phyloP scores from a whole-genome alignment of 345 rosid species.

The Syzygium jambos region DNA sequence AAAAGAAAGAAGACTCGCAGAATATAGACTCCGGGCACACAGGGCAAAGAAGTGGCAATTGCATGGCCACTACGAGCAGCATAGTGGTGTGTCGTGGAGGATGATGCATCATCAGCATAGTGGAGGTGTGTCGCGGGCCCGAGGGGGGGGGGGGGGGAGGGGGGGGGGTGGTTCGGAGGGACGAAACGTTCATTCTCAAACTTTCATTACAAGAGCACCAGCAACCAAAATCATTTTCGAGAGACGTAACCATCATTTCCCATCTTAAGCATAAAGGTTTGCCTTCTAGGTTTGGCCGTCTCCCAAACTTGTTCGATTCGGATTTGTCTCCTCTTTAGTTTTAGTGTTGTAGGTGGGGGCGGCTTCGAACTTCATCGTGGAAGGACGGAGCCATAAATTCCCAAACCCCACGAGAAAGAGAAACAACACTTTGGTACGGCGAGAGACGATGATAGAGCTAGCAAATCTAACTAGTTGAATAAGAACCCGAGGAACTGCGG shows the following conservation, averaged over 20 bases:
- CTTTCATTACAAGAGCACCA: background rate
- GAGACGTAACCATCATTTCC: constrained; percentile 2
- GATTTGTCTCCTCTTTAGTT: background rate
- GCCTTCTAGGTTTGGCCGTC: background rate
- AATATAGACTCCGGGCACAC: background rate
- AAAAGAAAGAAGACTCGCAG: background rate
- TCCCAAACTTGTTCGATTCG: background rate
- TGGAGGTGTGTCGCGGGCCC: too few species aligned
- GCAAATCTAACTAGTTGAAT: background rate
- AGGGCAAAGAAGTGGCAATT: background rate
- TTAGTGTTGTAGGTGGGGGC: background rate
- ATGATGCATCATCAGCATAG: background rate
- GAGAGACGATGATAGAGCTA: background rate
- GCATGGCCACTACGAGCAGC: background rate
- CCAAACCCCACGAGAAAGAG: background rate
- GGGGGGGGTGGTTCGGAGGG: too few species aligned
- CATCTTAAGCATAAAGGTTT: background rate
- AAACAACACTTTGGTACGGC: background rate
- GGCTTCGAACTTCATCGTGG: background rate
- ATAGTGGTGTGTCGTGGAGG: background rate
- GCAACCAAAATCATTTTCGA: background rate
- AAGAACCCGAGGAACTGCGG: too few species aligned
- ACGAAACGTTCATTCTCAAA: background rate
- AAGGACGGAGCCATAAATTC: background rate
- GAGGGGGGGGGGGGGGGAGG: too few species aligned